Percentiles rank a stretch among this genome's conserved stretches.
These are phyloP conservation scores for Erythrobasidium yunnanense DNA, from an alignment of 768 basidiomycete genomes.

Conservation along the genomic window DNA sequence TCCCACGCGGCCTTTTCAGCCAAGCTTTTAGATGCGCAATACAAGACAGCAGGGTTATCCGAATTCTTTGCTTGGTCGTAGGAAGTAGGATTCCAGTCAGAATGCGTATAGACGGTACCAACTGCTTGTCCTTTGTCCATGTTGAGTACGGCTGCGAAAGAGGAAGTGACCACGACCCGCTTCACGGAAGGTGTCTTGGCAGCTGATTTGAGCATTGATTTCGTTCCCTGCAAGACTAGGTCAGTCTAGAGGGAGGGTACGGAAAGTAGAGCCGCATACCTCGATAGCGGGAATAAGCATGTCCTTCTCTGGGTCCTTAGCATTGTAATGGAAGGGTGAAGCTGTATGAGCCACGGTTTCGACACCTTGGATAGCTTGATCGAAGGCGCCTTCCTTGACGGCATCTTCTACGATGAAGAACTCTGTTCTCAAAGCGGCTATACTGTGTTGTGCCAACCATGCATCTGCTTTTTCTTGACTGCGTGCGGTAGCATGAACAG, in stretches of 20 bases:
- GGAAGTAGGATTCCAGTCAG: neutral
- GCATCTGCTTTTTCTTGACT: slow-evolving; percentile 15
- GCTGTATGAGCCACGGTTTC: slow-evolving; percentile 23
- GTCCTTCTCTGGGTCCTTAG: neutral
- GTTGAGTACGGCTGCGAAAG: neutral
- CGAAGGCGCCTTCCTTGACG: slow-evolving; percentile 8
- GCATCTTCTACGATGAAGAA: slow-evolving; percentile 17
- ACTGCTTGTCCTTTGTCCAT: neutral
- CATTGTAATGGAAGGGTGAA: neutral
- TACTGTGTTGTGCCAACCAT: slow-evolving; percentile 1
- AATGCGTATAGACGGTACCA: neutral
- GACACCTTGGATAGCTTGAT: slow-evolving; percentile 19
- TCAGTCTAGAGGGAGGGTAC: no score
- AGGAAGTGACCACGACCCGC: slow-evolving; percentile 17
- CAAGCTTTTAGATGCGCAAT: slow-evolving; percentile 14
- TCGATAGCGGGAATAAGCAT: slow-evolving; percentile 7
- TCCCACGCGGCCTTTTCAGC: slow-evolving; percentile 33
- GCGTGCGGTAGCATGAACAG: slow-evolving; percentile 11
- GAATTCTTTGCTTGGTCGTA: no score
- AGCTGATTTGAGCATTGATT: slow-evolving; percentile 1
- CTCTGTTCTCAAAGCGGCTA: neutral
- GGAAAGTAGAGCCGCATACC: no score
- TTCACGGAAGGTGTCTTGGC: neutral
- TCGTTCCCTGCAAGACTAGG: no score
- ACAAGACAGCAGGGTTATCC: neutral